These are phyloP conservation scores for Ganoderma sinense DNA, from an alignment of 1,284 basidiomycete species.

Conservation along the genomic window DNA sequence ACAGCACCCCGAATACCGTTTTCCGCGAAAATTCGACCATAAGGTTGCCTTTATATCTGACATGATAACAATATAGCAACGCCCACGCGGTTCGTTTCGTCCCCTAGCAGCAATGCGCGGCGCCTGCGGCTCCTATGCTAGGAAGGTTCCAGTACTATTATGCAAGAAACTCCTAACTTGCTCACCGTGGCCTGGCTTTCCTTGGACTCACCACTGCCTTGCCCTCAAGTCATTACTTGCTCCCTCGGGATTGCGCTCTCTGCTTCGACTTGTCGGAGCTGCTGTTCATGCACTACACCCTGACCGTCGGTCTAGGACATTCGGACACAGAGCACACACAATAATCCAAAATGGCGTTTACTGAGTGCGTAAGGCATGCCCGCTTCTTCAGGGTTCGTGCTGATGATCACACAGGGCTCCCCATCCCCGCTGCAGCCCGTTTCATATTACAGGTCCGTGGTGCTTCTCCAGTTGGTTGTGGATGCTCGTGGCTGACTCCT, in stretches of 20 bases:
- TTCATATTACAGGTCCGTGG: conserved; percentile 27
- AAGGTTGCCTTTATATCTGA: too few relatives aligned
- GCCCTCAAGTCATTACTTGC: background rate
- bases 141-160: too few relatives aligned
- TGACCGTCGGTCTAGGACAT: conserved; percentile 1
- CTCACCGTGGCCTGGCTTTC: too few relatives aligned
- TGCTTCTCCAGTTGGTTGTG: background rate
- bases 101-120: too few relatives aligned
- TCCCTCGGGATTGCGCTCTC: background rate
- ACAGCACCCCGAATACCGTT: too few relatives aligned
- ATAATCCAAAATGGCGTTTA: conserved; percentile 1
- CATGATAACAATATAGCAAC: too few relatives aligned
- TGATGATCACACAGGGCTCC: background rate
- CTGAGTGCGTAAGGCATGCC: conserved; percentile 2
- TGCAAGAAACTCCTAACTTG: too few relatives aligned
- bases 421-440: conserved; percentile 18
- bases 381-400: background rate
- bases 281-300: background rate
- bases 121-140: too few relatives aligned
- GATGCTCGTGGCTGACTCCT: background rate
- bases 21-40: too few relatives aligned
- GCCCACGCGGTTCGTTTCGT: too few relatives aligned
- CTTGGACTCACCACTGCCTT: background rate
- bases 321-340: too few relatives aligned
- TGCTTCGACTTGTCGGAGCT: background rate